phyloP scores from a whole-genome alignment of 345 rosid species.

The Eucalyptus regnans region DNA sequence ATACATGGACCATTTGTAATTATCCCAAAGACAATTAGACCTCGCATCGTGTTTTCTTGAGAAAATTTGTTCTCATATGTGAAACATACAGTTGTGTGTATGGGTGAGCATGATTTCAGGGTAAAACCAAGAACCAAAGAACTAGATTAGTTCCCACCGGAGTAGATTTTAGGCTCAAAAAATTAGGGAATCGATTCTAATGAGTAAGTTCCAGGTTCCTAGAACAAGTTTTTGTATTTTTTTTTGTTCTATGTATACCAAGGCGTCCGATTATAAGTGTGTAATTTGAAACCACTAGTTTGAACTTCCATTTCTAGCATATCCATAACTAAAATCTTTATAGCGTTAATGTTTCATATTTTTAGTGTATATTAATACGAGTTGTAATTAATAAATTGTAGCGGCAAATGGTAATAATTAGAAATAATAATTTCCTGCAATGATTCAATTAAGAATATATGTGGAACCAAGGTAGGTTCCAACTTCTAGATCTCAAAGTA shows the following conservation, averaged over 20 bases:
- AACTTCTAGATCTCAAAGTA: background rate
- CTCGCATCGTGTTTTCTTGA: background rate
- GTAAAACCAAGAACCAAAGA: background rate
- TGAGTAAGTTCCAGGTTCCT: background rate
- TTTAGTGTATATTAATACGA: too few relatives aligned
- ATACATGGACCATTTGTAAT: too few relatives aligned
- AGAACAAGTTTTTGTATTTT: background rate
- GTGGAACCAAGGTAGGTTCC: too few relatives aligned
- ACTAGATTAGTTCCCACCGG: background rate
- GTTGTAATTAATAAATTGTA: too few relatives aligned
- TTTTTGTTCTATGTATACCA: too few relatives aligned
- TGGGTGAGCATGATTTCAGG: too few relatives aligned
- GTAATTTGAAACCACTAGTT: accelerated
- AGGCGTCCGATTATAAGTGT: background rate
- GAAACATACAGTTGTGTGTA: background rate
- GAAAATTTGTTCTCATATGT: background rate
- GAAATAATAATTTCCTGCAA: too few relatives aligned
- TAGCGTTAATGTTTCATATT: too few relatives aligned
- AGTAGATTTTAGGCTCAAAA: too few relatives aligned
- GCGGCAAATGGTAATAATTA: too few relatives aligned
- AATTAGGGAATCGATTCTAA: too few relatives aligned
- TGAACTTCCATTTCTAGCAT: background rate
- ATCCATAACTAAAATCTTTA: background rate
- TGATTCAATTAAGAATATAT: too few relatives aligned
- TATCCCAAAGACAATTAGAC: background rate